These are phyloP conservation scores for Populus alba DNA, from an alignment of 345 rosid species.

Conservation along the genomic window DNA sequence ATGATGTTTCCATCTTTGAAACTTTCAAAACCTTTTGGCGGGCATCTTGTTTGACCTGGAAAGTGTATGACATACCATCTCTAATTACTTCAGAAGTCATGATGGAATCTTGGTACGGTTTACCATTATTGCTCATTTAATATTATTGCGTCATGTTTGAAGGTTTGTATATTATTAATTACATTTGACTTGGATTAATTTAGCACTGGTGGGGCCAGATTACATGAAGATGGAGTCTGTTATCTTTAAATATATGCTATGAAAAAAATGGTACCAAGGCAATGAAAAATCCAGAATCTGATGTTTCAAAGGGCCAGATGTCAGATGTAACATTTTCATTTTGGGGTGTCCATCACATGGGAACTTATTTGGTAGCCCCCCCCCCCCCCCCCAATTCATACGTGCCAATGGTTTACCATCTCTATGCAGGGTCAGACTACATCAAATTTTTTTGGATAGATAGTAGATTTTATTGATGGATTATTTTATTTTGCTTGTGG, in stretches of 20 bases:
- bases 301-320: background rate
- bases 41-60: background rate
- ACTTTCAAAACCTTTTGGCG: background rate
- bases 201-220: background rate
- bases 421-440: background rate
- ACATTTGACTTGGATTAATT: background rate
- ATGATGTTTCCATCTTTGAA: background rate
- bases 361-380: background rate
- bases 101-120: background rate
- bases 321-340: background rate
- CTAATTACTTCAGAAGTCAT: background rate
- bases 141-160: background rate
- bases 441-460: background rate
- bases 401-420: background rate
- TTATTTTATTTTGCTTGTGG: background rate
- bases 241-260: background rate
- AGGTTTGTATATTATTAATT: background rate
- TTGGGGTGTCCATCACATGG: background rate
- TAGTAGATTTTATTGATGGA: background rate
- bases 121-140: background rate
- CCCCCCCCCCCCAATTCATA: background rate
- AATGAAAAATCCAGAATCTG: background rate
- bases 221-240: background rate
- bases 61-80: background rate
- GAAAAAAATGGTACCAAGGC: background rate